A percentile compares a stretch with the other conserved stretches of the same genome.
Conservation (phyloP, 2,329 filamentous ascomycete genomes). For the Allantophomopsis lycopodina region DNA sequence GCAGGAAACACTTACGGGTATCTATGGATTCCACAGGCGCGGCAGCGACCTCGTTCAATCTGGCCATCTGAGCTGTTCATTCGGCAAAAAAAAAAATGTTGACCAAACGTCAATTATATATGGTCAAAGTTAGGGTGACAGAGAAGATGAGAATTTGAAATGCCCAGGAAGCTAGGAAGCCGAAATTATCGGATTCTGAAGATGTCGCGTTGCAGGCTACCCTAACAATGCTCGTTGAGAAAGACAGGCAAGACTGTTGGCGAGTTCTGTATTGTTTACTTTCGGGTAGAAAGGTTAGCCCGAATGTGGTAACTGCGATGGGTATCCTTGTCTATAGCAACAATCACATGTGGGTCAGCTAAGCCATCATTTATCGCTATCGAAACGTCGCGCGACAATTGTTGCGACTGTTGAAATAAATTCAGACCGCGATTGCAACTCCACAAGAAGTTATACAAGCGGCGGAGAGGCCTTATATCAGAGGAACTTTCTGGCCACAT, state of each 20-base stretch:
- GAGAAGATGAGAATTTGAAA: too few relatives aligned
- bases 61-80: constrained; percentile 44
- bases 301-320: constrained; percentile 1
- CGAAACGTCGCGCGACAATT: constrained; percentile 2
- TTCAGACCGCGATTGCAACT: too few relatives aligned
- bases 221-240: background rate
- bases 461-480: background rate
- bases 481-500: too few relatives aligned
- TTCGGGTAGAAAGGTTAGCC: constrained; percentile 6
- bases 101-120: too few relatives aligned
- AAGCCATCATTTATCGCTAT: background rate
- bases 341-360: background rate
- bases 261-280: constrained; percentile 16
- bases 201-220: too few relatives aligned
- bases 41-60: constrained; percentile 58
- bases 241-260: background rate
- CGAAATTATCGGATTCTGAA: too few relatives aligned
- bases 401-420: too few relatives aligned
- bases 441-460: background rate
- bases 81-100: constrained; percentile 7
- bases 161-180: too few relatives aligned
- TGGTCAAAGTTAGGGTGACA: too few relatives aligned
- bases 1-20: constrained; percentile 40
- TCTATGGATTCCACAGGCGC: constrained; percentile 57
- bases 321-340: background rate